A percentile compares a stretch with the other conserved stretches of the same genome.
Conservation (phyloP, 192 early-diverging fungal species). For the Backusella mclennaniae region DNA sequence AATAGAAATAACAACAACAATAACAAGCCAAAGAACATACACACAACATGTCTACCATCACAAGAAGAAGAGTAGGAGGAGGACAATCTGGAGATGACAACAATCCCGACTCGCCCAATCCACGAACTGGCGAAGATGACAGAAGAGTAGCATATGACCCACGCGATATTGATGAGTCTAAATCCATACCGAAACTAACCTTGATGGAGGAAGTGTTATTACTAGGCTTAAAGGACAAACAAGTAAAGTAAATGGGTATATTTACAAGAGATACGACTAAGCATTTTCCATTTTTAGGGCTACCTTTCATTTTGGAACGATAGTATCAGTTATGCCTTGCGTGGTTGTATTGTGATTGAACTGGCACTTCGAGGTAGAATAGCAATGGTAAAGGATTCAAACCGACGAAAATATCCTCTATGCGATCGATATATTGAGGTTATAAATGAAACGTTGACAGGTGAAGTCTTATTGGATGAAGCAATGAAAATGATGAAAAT, state of each 20-base stretch:
- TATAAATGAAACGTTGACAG: constrained; percentile 74
- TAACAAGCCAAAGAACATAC: neutral
- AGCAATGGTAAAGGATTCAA: constrained; percentile 79
- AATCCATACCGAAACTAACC: constrained; percentile 62
- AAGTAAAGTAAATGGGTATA: constrained; percentile 44
- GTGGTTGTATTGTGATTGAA: constrained; percentile 94
- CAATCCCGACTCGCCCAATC: neutral
- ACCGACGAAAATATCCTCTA: constrained; percentile 64
- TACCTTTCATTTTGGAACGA: constrained; percentile 99
- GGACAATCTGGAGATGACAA: constrained; percentile 12
- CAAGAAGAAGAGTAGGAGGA: constrained; percentile 21
- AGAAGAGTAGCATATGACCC: constrained; percentile 49
- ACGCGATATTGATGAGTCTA: constrained; percentile 46
- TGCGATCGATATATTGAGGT: constrained; percentile 86
- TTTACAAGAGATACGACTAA: neutral
- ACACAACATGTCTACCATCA: constrained; percentile 14
- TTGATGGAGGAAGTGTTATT: constrained; percentile 94
- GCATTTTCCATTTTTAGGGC: constrained; percentile 42
- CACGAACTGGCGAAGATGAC: neutral
- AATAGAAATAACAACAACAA: neutral
- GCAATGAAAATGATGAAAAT: constrained; percentile 83
- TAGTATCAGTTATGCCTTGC: constrained; percentile 93
- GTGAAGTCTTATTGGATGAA: constrained; percentile 94
- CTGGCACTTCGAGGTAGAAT: constrained; percentile 90
- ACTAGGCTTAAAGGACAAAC: constrained; percentile 88